These are phyloP conservation scores for Candida suzukii DNA, from an alignment of 805 yeast species.

Conservation along the genomic window DNA sequence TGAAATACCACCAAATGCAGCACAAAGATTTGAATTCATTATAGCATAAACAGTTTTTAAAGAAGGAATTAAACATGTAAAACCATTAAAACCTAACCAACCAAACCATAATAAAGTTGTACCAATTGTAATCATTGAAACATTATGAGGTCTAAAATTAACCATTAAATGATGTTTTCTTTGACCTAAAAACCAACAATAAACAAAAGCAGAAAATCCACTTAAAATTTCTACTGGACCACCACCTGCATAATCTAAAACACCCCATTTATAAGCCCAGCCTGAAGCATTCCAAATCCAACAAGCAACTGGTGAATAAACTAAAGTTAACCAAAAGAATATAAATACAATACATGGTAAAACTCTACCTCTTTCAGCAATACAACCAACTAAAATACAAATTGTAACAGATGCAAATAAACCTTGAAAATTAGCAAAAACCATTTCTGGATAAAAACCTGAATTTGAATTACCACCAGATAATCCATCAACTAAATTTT, in stretches of 20 bases:
- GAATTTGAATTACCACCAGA: constrained; percentile 23
- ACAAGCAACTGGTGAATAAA: constrained; percentile 89
- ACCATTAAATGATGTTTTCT: constrained; percentile 70
- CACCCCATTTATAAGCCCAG: constrained; percentile 93
- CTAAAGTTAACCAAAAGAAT: constrained; percentile 85
- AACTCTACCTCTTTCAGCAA: constrained; percentile 88
- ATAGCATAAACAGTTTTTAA: constrained; percentile 82
- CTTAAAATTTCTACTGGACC: constrained; percentile 93
- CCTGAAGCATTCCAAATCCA: constrained; percentile 95
- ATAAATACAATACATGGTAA: constrained; percentile 77
- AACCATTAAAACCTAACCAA: constrained; percentile 95
- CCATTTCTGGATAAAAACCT: constrained; percentile 66
- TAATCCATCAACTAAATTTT: constrained; percentile 51
- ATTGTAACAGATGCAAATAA: constrained; percentile 89
- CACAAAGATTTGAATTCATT: constrained; percentile 86
- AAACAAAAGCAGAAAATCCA: constrained; percentile 87
- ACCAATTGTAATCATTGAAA: constrained; percentile 84
- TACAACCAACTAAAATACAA: constrained; percentile 87
- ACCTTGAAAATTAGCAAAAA: constrained; percentile 82
- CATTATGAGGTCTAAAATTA: constrained; percentile 92
- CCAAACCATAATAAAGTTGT: constrained; percentile 87
- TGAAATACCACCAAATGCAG: constrained; percentile 83
- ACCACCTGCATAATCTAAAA: constrained; percentile 94
- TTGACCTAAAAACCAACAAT: constrained; percentile 73
- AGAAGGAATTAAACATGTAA: constrained; percentile 77